These are phyloP conservation scores for Didymella glomerata DNA, from an alignment of 2,329 filamentous ascomycete species.

Conservation along the genomic window DNA sequence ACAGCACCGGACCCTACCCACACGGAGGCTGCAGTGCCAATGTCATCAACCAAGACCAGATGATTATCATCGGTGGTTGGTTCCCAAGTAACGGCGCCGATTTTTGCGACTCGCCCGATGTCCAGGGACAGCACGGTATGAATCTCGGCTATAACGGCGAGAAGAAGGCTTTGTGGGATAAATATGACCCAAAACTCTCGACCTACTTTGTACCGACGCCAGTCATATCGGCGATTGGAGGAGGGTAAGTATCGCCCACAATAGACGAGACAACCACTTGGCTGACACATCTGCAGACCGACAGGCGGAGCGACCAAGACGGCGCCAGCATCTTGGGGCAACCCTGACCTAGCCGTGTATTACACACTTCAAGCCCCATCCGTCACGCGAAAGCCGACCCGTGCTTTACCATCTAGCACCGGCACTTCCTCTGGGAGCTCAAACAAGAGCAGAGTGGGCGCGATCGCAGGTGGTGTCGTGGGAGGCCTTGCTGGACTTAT, in stretches of 20 bases:
- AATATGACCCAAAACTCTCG: constrained; percentile 60
- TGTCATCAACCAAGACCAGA: constrained; percentile 65
- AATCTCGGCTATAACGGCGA: constrained; percentile 62
- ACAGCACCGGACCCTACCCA: constrained; percentile 53
- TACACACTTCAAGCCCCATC: constrained; percentile 61
- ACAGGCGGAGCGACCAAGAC: constrained; percentile 64
- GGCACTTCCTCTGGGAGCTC: constrained; percentile 19
- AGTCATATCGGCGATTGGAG: constrained; percentile 59
- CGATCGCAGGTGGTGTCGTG: constrained; percentile 53
- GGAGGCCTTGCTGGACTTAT: constrained; percentile 50
- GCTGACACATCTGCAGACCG: constrained; percentile 42
- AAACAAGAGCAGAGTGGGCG: constrained; percentile 43
- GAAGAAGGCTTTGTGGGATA: constrained; percentile 60
- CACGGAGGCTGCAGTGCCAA: constrained; percentile 66
- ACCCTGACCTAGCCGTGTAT: constrained; percentile 62
- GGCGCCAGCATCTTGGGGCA: constrained; percentile 61
- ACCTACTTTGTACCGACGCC: constrained; percentile 64
- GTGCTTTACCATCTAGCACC: constrained; percentile 49
- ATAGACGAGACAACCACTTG: constrained; percentile 20
- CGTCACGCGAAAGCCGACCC: constrained; percentile 61
- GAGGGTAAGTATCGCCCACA: constrained; percentile 41
- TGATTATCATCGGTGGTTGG: constrained; percentile 69
- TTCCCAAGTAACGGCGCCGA: constrained; percentile 53
- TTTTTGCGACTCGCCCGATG: constrained; percentile 62
- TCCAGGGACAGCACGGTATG: constrained; percentile 66